A percentile compares a stretch with the other conserved stretches of the same genome.
phyloP scores from a whole-genome alignment of 495 filamentous ascomycete species.

The Halenospora varia region DNA sequence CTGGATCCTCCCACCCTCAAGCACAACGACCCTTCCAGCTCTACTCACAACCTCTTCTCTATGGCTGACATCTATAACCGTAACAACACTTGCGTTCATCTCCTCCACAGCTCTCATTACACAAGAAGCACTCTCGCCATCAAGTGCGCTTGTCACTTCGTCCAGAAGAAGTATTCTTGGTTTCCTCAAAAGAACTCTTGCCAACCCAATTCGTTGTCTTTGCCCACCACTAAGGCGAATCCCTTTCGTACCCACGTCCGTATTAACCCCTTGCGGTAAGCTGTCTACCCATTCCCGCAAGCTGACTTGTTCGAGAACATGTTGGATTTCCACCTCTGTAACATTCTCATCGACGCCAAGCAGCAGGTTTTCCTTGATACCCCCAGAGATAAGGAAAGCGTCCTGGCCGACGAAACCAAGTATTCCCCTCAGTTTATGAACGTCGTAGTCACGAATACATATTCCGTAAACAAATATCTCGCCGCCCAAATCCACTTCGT shows the following conservation, averaged over 20 bases:
- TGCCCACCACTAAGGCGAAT: slow-evolving; percentile 51
- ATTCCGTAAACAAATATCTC: slow-evolving; percentile 40
- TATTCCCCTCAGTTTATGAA: slow-evolving; percentile 44
- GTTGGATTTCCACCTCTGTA: slow-evolving; percentile 27
- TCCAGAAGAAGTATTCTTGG: slow-evolving; percentile 79
- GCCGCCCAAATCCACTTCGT: slow-evolving; percentile 39
- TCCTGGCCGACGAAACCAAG: slow-evolving; percentile 54
- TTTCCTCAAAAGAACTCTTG: slow-evolving; percentile 67
- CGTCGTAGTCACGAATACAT: slow-evolving; percentile 38
- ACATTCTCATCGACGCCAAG: slow-evolving; percentile 39
- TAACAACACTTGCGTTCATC: slow-evolving; percentile 64
- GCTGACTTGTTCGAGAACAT: slow-evolving; percentile 13
- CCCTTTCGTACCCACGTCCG: slow-evolving; percentile 46
- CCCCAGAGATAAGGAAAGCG: slow-evolving; percentile 49
- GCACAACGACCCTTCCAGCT: slow-evolving; percentile 69
- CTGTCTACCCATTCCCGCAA: slow-evolving; percentile 35
- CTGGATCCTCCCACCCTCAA: slow-evolving; percentile 62
- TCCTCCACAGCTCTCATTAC: slow-evolving; percentile 69
- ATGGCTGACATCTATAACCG: slow-evolving; percentile 76
- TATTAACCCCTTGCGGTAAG: slow-evolving; percentile 54
- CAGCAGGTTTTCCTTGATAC: slow-evolving; percentile 50
- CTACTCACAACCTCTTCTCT: slow-evolving; percentile 65
- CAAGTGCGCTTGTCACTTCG: slow-evolving; percentile 79
- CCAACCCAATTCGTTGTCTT: slow-evolving; percentile 69
- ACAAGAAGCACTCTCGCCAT: slow-evolving; percentile 63